Percentiles rank a stretch among this genome's conserved stretches.
phyloP scores from a whole-genome alignment of 148 eudicot genomes.

The Rhododendron williamsianum region DNA sequence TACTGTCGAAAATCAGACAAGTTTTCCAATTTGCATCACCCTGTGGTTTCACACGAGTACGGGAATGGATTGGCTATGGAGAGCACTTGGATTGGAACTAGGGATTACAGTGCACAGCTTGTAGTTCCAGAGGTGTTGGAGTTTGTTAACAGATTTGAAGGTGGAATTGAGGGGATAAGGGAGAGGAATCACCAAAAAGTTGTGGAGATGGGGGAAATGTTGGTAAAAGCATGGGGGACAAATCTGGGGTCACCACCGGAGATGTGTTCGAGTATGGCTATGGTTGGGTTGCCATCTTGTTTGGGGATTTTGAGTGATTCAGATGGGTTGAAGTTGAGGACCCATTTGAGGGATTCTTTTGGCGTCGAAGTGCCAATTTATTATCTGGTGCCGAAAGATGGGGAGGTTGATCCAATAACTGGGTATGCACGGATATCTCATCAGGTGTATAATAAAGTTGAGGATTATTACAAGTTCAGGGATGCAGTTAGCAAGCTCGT shows the following conservation, averaged over 20 bases:
- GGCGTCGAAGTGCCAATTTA: slow-evolving; percentile 81
- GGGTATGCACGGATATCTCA: slow-evolving; percentile 94
- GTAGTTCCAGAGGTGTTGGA: slow-evolving; percentile 74
- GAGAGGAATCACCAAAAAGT: slow-evolving; percentile 71
- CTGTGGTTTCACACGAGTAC: slow-evolving; percentile 82
- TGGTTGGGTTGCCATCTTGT: slow-evolving; percentile 77
- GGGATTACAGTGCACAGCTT: slow-evolving; percentile 85
- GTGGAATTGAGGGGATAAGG: slow-evolving; percentile 88
- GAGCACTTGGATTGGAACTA: slow-evolving; percentile 87
- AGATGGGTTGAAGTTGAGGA: slow-evolving; percentile 62
- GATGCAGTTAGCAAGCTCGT: slow-evolving; percentile 76
- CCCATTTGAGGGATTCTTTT: slow-evolving; percentile 61
- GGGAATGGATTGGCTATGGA: slow-evolving; percentile 81
- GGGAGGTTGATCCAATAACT: slow-evolving; percentile 60
- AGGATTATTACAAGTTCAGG: slow-evolving; percentile 64
- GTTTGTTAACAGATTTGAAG: slow-evolving; percentile 72
- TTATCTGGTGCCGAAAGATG: slow-evolving; percentile 52
- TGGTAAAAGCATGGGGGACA: slow-evolving; percentile 76
- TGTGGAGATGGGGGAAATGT: slow-evolving; percentile 78
- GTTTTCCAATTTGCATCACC: slow-evolving; percentile 55
- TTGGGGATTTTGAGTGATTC: slow-evolving; percentile 55
- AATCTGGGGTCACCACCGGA: slow-evolving; percentile 72
- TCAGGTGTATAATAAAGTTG: slow-evolving; percentile 68
- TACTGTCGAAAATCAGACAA: slow-evolving; percentile 45
- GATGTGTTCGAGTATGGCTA: slow-evolving; percentile 82